These are phyloP conservation scores for Chrysoporthe austroafricana DNA, from an alignment of 2,329 filamentous ascomycete genomes.

Conservation along the genomic window DNA sequence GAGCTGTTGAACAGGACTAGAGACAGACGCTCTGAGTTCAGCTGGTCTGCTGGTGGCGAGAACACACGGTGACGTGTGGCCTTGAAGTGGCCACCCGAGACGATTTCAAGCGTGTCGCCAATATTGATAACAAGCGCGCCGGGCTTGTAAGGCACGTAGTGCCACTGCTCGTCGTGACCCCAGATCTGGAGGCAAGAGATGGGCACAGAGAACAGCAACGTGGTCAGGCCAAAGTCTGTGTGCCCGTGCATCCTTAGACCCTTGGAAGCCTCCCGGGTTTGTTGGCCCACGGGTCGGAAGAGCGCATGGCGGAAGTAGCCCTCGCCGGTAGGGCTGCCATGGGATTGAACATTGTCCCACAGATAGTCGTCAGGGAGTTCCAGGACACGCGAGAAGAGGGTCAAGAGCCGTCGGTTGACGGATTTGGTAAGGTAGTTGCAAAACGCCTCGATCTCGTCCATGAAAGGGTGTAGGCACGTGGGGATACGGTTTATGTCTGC, in stretches of 20 bases:
- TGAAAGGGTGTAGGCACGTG: conserved; percentile 50
- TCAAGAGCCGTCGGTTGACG: conserved; percentile 48
- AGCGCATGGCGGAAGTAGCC: conserved; percentile 52
- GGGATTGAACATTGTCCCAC: conserved; percentile 49
- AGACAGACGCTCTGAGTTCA: conserved; percentile 44
- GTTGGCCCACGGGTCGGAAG: conserved; percentile 43
- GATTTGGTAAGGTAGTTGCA: conserved; percentile 50
- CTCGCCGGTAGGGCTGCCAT: conserved; percentile 46
- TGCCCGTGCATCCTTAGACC: conserved; percentile 51
- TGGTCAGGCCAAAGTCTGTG: conserved; percentile 52
- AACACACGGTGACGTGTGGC: conserved; percentile 49
- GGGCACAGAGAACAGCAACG: conserved; percentile 50
- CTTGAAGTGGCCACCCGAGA: conserved; percentile 51
- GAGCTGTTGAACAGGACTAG: conserved; percentile 51
- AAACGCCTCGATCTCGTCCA: conserved; percentile 50
- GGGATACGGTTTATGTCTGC: conserved; percentile 47
- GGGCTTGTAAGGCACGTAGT: conserved; percentile 48
- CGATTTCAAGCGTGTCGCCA: conserved; percentile 48
- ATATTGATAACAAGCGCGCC: conserved; percentile 55
- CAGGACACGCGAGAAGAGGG: conserved; percentile 47
- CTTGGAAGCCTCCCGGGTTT: conserved; percentile 38
- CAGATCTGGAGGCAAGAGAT: conserved; percentile 52
- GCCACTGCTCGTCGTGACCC: conserved; percentile 49
- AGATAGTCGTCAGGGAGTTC: conserved; percentile 50
- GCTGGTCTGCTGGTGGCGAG: conserved; percentile 46